A percentile compares a stretch with the other conserved stretches of the same genome.
Evolutionary conservation across 371 early-diverging fungal species (phyloP).

Genomic region (Mucor velutinosus): DNA sequence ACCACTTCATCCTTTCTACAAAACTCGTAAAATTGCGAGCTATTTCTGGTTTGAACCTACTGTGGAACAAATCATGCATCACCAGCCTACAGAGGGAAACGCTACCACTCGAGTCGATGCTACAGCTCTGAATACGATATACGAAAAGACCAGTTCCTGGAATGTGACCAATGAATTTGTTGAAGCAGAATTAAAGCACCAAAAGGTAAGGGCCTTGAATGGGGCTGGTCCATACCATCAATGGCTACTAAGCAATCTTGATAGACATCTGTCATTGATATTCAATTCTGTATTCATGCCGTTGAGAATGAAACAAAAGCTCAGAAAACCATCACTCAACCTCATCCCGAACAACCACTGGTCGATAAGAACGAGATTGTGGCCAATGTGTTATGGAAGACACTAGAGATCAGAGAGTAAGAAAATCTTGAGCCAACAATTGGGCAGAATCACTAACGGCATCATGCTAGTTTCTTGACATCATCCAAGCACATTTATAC

Average conservation of each 20-base stretch:
- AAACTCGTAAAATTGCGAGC: constrained; percentile 67
- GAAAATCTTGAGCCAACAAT: background rate
- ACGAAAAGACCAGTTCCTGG: constrained; percentile 51
- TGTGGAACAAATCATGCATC: constrained; percentile 53
- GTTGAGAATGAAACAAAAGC: constrained; percentile 40
- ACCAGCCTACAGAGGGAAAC: constrained; percentile 30
- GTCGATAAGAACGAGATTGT: constrained; percentile 55
- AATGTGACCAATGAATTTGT: constrained; percentile 38
- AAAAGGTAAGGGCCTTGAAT: constrained; percentile 27
- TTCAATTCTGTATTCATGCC: constrained; percentile 48
- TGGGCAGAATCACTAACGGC: background rate
- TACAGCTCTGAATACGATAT: constrained; percentile 50
- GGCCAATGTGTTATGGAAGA: constrained; percentile 53
- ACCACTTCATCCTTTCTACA: constrained; percentile 67
- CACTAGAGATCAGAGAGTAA: constrained; percentile 58
- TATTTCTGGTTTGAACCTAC: constrained; percentile 69
- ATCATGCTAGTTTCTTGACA: constrained; percentile 42
- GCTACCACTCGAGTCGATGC: constrained; percentile 33
- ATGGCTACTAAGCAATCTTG: background rate
- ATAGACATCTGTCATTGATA: constrained; percentile 32
- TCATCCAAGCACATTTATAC: constrained; percentile 51
- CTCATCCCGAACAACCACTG: constrained; percentile 32
- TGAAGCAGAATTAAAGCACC: constrained; percentile 34
- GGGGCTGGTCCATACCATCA: background rate
- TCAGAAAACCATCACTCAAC: constrained; percentile 39